phyloP scores from a whole-genome alignment of 2,329 filamentous ascomycete species.

The Lachnum nothofagi region DNA sequence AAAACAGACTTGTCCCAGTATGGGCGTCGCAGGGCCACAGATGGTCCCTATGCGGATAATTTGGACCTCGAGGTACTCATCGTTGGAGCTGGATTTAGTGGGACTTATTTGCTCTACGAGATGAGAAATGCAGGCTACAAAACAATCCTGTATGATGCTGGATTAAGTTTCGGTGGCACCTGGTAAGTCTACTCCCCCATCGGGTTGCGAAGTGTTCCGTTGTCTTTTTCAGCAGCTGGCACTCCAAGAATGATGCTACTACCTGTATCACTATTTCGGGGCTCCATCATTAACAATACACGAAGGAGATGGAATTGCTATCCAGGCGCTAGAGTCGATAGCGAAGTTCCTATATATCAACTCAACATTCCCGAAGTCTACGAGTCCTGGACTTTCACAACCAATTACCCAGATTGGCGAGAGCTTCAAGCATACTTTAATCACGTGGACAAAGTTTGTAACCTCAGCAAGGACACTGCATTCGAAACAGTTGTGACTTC shows the following conservation, averaged over 20 bases:
- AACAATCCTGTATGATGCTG: slow-evolving; percentile 7
- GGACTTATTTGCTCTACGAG: slow-evolving; percentile 50
- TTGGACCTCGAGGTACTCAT: slow-evolving; percentile 37
- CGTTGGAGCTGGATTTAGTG: slow-evolving; percentile 28
- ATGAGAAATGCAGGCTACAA: slow-evolving; percentile 28
- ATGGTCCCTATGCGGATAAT: slow-evolving; percentile 40
- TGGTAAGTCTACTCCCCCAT: not conserved
- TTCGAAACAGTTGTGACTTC: slow-evolving; percentile 39
- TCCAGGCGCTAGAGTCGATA: slow-evolving; percentile 47
- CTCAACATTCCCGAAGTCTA: slow-evolving; percentile 44
- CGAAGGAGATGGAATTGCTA: slow-evolving; percentile 38
- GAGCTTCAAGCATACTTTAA: slow-evolving; percentile 44
- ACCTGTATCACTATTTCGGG: slow-evolving; percentile 4
- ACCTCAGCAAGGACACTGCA: slow-evolving; percentile 38
- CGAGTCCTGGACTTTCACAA: slow-evolving; percentile 42
- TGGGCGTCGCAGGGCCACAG: slow-evolving; percentile 19
- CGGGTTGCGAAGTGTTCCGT: no score
- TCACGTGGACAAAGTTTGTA: slow-evolving; percentile 41
- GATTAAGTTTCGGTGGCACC: slow-evolving; percentile 1
- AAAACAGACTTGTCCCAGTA: slow-evolving; percentile 14
- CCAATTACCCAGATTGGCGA: slow-evolving; percentile 36
- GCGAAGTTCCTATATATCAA: slow-evolving; percentile 35
- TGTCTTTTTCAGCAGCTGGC: no score
- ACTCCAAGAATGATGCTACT: slow-evolving; percentile 6
- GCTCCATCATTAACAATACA: no score